Evolutionary conservation across 2,329 filamentous ascomycete genomes (phyloP), one percentile per base, ranked within the genome.

Genomic region (Phialocephala subalpina): DNA sequence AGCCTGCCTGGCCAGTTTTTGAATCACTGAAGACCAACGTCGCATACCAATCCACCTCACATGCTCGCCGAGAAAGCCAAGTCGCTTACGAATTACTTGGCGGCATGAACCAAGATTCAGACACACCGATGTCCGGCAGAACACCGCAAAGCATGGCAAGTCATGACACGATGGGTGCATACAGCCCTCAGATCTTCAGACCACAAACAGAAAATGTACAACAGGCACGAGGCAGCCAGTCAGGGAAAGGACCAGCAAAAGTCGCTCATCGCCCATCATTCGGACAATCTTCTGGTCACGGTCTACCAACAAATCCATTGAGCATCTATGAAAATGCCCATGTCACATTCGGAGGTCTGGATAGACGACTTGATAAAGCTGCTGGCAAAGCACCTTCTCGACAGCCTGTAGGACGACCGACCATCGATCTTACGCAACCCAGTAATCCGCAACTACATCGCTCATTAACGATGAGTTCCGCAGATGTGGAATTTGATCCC

Each of bases 401-500:
- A 56, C 18, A 62, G 53, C n/a, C 57, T 62, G 53, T 36, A 52
- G 18, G 27, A 47, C 62, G 58, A 36, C 49, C 62, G 4, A 60
- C 63, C 11, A 65, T 64, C 53, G 60, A 62, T 16, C 66, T 69
- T 53, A 20, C 58, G 8, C 58, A 63, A 47, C 65, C 65, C 59
- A 20, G 53, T 20, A 58, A 65, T 60, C 64, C 69, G 40, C 67
- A 64, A 58, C 58, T 71, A 4, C 69, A 70, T 22, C 66, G 67
- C n/a, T 64, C 69, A 16, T 45, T 70, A 12, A 72, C 70, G 4
- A 70, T 69, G 57, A 67, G 66, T 33, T 69, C 73, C 52, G 40
- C 65, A 1, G 74, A 75, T 35, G 68, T 73, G 7, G 75, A 76
- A 36, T 70, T 69, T 6, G 83, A 86, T 67, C 83, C 82, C 18